phyloP scores from a whole-genome alignment of 2,329 filamentous ascomycete species.

The Diaporthe citri region DNA sequence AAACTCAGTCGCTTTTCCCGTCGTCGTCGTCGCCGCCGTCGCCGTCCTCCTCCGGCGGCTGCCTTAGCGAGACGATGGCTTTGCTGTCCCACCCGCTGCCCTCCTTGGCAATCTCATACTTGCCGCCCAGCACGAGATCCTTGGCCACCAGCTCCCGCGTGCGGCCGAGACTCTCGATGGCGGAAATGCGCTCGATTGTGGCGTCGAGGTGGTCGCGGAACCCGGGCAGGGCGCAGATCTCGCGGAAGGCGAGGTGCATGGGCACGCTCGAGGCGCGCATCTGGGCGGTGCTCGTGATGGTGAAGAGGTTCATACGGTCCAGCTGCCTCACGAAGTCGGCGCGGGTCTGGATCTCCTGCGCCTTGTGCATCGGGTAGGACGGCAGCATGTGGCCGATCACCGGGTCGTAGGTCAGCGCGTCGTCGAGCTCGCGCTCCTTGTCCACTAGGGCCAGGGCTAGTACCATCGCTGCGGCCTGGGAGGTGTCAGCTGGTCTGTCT shows the following conservation, averaged over 20 bases:
- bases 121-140: conserved; percentile 87
- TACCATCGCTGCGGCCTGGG: conserved; percentile 89
- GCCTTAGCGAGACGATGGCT: conserved; percentile 50
- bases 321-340: conserved; percentile 94
- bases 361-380: conserved; percentile 82
- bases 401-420: conserved; percentile 73
- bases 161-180: conserved; percentile 91
- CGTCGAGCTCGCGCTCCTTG: conserved; percentile 75
- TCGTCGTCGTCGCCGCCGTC: conserved; percentile 42
- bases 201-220: conserved; percentile 87
- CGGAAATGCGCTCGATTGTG: conserved; percentile 87
- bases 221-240: conserved; percentile 81
- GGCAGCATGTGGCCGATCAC: conserved; percentile 81
- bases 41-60: conserved; percentile 55
- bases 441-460: conserved; percentile 93
- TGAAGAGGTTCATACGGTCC: conserved; percentile 95
- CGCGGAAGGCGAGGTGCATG: conserved; percentile 92
- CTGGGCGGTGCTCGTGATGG: conserved; percentile 87
- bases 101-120: conserved; percentile 73
- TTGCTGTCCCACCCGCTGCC: conserved; percentile 51
- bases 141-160: conserved; percentile 97
- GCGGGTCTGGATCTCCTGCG: conserved; percentile 93
- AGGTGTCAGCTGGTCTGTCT: conserved; percentile 6
- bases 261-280: conserved; percentile 95
- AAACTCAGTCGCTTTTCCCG: not conserved